Evolutionary conservation across 2,329 filamentous ascomycete genomes (phyloP), one percentile per base, ranked within the genome.

Genomic region (Hypoxylon sp.): DNA sequence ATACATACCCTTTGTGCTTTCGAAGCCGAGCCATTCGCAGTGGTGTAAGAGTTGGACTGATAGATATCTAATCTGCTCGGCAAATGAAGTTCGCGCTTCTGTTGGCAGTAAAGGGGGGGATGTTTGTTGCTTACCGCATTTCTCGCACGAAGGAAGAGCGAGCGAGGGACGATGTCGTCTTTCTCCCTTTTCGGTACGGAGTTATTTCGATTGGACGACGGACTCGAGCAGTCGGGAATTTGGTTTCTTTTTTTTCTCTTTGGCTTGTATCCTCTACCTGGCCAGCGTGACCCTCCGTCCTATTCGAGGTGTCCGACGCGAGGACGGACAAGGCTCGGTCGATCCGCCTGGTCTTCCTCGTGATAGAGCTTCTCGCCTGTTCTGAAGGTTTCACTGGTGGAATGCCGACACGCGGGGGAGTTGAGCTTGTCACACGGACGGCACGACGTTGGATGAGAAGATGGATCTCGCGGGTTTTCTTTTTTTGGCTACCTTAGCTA

Each of bases 41-140:
- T 67, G 68, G 66, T 62, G 68, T 69, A 64, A 68, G 69, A 70
- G 66, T 68, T 72, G 67, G 67, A 66, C 62, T 60, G 59, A 67
- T 67, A 69, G 68, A 42, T 24, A 72, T 70, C 67, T 67, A 62
- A 70, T 66, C 63, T 70, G 69, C 69, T 69, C 67, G 66, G 68
- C 66, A 69, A 55, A 68, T 63, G 72, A 71, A 71, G 72, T 73
- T 74, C 73, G 64, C 72, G 69, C 72, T 74, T 74, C 72, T 67
- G 55, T 60, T 70, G 65, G 67, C 69, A 64, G 65, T 55, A n/a
- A n/a, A n/a, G n/a, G n/a, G 13, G 38, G 65, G 67, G 62, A 63
- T 65, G 45, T 60, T 55, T 17, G 42, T 60, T 24, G 20, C 48
- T 42, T 42, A 23, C 24, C n/a, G 7, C 17, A 5, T 15, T 50